Conservation (phyloP, 164 flowering plant genomes). For the Magnolia kwangsiensis region DNA sequence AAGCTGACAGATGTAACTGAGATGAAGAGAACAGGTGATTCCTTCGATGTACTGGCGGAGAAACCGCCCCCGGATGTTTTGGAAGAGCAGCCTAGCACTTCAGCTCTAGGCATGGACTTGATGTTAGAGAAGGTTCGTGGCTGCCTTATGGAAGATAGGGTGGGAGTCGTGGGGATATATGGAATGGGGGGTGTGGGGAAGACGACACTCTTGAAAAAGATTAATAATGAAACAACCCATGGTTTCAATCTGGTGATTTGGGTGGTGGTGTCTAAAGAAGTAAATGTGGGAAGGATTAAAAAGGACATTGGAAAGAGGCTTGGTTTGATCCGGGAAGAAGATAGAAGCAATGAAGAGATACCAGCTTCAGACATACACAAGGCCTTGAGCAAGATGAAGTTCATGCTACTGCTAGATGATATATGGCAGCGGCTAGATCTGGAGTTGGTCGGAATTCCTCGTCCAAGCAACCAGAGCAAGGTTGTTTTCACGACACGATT, state of each 20-base stretch:
- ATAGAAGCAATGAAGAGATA: background rate
- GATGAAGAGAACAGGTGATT: background rate
- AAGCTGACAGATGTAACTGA: background rate
- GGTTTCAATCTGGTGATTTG: conserved; percentile 4
- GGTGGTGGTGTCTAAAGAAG: background rate
- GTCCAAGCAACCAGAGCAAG: background rate
- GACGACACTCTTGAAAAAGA: conserved; percentile 5
- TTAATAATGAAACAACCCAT: conserved; percentile 3
- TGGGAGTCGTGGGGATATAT: conserved; percentile 7
- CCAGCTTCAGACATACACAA: background rate
- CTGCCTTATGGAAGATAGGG: background rate
- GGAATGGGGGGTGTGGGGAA: conserved; percentile 17
- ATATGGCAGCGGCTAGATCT: conserved; percentile 11
- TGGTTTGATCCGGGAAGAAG: background rate
- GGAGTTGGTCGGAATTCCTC: background rate
- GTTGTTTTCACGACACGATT: conserved; percentile 10
- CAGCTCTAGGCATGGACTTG: background rate
- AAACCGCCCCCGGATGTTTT: background rate
- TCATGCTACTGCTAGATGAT: conserved; percentile 12
- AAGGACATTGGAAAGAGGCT: background rate
- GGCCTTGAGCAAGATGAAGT: conserved; percentile 3
- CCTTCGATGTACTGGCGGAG: background rate
- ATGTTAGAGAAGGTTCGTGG: background rate
- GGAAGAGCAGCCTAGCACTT: background rate
- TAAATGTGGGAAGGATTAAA: background rate